These are phyloP conservation scores for Naganishia sp. DNA, from an alignment of 1,284 basidiomycete species.

Conservation along the genomic window DNA sequence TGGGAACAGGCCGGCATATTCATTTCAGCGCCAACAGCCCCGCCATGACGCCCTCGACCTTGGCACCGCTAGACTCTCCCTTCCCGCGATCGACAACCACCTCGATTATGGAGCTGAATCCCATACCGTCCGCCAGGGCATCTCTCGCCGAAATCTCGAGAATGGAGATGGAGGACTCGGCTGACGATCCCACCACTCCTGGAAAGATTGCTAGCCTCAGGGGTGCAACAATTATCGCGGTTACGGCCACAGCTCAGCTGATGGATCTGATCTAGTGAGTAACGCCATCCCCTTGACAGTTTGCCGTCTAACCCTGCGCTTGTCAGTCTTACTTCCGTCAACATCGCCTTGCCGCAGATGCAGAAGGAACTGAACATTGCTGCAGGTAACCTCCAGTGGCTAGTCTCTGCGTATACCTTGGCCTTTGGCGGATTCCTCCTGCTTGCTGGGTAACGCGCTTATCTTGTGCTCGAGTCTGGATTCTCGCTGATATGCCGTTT, in stretches of 20 bases:
- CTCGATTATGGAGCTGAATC: conserved; percentile 23
- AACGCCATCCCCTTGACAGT: too few species aligned
- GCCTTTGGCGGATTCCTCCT: conserved; percentile 48
- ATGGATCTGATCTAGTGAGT: conserved; percentile 27
- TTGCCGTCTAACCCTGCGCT: background rate
- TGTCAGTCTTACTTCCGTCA: conserved; percentile 37
- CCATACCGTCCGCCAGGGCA: conserved; percentile 8
- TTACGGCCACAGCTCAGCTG: conserved; percentile 22
- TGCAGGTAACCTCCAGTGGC: conserved; percentile 45
- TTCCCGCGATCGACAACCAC: conserved; percentile 22
- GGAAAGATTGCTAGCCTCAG: conserved; percentile 16
- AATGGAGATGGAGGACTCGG: conserved; percentile 20
- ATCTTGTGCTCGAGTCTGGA: background rate
- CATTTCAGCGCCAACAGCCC: conserved; percentile 18
- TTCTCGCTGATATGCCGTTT: background rate
- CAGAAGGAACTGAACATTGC: conserved; percentile 40
- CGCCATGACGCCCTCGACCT: background rate
- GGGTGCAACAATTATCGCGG: conserved; percentile 12
- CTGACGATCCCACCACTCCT: background rate
- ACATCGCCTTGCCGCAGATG: conserved; percentile 49
- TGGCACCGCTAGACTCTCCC: conserved; percentile 16
- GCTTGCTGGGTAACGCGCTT: conserved; percentile 39
- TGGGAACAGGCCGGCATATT: conserved; percentile 4
- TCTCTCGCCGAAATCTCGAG: conserved; percentile 13
- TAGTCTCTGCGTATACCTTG: conserved; percentile 46